Conservation (phyloP, 169 alveolate species). For the Eimeria mitis region DNA sequence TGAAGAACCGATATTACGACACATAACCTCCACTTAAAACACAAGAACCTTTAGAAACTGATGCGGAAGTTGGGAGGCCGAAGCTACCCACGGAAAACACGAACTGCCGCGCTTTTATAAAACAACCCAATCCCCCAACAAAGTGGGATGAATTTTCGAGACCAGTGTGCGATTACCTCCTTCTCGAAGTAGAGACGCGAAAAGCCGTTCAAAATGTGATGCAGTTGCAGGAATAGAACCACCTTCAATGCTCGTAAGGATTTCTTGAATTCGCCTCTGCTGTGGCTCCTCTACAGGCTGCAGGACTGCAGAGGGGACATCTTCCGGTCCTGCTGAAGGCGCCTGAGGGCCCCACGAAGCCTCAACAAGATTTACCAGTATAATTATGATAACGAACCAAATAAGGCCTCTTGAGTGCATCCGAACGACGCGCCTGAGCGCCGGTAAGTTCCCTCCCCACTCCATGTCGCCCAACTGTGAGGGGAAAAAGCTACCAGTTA, state of each 20-base stretch:
- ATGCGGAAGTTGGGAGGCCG: not conserved
- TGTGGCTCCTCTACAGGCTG: conserved; percentile 10
- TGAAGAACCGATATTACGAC: not conserved
- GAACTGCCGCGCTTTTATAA: not conserved
- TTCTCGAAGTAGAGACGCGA: not conserved
- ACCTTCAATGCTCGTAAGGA: not conserved
- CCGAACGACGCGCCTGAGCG: not conserved
- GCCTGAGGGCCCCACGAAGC: not conserved
- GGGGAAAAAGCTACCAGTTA: not conserved
- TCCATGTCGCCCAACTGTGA: not conserved
- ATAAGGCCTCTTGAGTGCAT: not conserved
- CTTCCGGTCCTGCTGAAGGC: not conserved
- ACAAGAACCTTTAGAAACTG: not conserved
- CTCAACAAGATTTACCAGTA: not conserved
- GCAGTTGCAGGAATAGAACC: conserved; percentile 1
- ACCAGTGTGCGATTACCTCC: not conserved
- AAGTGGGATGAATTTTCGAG: not conserved
- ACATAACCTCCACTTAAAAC: not conserved
- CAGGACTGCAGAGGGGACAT: not conserved
- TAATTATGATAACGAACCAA: not conserved
- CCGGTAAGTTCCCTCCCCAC: not conserved
- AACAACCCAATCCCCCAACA: not conserved
- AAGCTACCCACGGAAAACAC: not conserved
- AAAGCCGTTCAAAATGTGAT: not conserved
- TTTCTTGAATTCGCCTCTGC: conserved; percentile 10